phyloP scores from a whole-genome alignment of 352 stramenopile genomes.

The Peronosclerospora sorghi region DNA sequence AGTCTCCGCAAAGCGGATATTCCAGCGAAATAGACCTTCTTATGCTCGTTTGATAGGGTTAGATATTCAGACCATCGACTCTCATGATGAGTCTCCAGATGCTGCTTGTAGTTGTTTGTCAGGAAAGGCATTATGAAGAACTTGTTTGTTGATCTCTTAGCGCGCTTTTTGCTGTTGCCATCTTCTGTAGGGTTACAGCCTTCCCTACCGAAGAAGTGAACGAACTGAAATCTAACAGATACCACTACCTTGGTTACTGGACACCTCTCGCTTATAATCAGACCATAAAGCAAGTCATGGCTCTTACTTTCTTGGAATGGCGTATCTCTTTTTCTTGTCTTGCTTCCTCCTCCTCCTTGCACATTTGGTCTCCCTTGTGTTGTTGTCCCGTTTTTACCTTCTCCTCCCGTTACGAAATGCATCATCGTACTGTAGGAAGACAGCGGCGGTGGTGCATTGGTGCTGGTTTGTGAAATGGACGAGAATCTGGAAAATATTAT shows the following conservation, averaged over 20 bases:
- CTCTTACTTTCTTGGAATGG: too few relatives aligned
- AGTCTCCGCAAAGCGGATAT: too few relatives aligned
- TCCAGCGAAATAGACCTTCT: too few relatives aligned
- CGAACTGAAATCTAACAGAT: too few relatives aligned
- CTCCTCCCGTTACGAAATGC: background rate
- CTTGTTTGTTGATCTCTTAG: background rate
- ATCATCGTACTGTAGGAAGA: background rate
- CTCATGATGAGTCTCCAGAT: too few relatives aligned
- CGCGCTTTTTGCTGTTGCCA: background rate
- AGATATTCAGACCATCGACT: background rate
- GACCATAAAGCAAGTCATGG: too few relatives aligned
- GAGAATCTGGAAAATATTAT: too few relatives aligned
- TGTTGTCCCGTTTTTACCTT: background rate
- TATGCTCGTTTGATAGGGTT: background rate
- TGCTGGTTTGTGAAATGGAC: background rate
- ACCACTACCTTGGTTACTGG: too few relatives aligned
- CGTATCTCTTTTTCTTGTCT: too few relatives aligned
- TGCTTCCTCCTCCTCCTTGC: background rate
- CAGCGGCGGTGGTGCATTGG: background rate
- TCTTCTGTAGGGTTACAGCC: too few relatives aligned
- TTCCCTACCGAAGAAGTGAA: too few relatives aligned
- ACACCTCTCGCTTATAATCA: background rate
- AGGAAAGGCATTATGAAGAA: background rate
- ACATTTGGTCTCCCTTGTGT: background rate
- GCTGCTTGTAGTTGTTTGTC: too few relatives aligned